Conservation (phyloP, 192 early-diverging fungal species). For the Allomyces javanicus region DNA sequence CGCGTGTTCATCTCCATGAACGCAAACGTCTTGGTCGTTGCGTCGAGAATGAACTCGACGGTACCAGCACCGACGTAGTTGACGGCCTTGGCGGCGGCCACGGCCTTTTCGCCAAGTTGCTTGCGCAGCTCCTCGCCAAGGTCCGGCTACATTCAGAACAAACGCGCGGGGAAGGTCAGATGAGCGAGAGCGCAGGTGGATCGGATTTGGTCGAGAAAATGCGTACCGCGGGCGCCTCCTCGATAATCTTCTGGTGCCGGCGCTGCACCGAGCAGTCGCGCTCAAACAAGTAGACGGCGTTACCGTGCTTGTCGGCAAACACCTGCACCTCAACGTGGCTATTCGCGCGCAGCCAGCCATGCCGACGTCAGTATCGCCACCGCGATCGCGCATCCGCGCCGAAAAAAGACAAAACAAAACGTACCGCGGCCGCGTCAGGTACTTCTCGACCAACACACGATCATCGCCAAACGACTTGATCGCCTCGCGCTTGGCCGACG, state of each 20-base stretch:
- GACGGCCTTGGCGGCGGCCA: constrained; percentile 81
- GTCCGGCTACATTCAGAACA: constrained; percentile 26
- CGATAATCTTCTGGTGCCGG: constrained; percentile 88
- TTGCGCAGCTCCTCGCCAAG: constrained; percentile 48
- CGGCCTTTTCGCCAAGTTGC: constrained; percentile 66
- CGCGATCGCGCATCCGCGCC: not conserved
- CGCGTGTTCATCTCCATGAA: constrained; percentile 98
- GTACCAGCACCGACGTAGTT: constrained; percentile 88
- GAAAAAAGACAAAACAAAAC: constrained; percentile 1
- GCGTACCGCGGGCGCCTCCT: constrained; percentile 73
- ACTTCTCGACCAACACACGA: constrained; percentile 79
- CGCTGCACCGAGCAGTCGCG: constrained; percentile 90
- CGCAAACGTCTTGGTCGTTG: constrained; percentile 66
- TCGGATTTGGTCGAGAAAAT: not conserved
- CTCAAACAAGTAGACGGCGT: constrained; percentile 83
- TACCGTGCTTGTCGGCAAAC: constrained; percentile 73
- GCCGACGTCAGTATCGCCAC: no score
- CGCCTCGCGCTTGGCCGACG: constrained; percentile 65
- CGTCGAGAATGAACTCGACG: constrained; percentile 93
- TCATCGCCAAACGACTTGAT: constrained; percentile 81
- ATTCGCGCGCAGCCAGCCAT: not conserved
- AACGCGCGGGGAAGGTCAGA: not conserved
- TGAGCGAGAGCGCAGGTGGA: not conserved
- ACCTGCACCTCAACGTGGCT: constrained; percentile 87
- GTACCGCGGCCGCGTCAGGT: constrained; percentile 51